phyloP scores from a whole-genome alignment of 345 rosid species.

The Psidium friedrichsthalianum region DNA sequence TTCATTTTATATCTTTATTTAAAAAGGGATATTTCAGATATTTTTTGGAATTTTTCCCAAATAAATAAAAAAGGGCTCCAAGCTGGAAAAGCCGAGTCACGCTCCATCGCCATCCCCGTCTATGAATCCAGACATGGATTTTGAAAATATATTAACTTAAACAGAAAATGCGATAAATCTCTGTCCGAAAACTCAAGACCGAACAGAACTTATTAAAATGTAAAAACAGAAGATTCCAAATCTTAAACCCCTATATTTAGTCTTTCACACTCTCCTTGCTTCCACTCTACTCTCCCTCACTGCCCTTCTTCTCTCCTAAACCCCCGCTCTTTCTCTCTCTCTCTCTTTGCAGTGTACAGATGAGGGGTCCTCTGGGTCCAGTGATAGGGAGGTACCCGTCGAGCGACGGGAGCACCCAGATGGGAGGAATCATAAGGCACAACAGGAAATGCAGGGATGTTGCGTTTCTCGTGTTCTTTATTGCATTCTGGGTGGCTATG shows the following conservation, averaged over 20 bases:
- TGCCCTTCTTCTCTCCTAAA: neutral
- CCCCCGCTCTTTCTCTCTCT: neutral
- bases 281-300: conserved; percentile 5
- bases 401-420: conserved; percentile 64
- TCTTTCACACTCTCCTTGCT: conserved; percentile 5
- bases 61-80: neutral
- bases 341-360: neutral
- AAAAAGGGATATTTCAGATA: no score
- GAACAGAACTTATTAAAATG: neutral
- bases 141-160: neutral
- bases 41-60: no score
- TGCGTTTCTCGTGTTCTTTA: conserved; percentile 66
- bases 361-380: conserved; percentile 76
- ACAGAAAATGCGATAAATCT: neutral
- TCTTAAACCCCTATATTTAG: neutral
- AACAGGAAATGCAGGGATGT: conserved; percentile 92
- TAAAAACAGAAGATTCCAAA: conserved; percentile 4
- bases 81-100: neutral
- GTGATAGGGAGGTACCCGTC: conserved; percentile 89
- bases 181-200: neutral
- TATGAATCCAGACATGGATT: neutral
- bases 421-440: conserved; percentile 84
- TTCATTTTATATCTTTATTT: no score
- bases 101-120: neutral
- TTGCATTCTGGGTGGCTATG: conserved; percentile 96